phyloP scores from a whole-genome alignment of 2,329 filamentous ascomycete species.

The Fusarium sp. region DNA sequence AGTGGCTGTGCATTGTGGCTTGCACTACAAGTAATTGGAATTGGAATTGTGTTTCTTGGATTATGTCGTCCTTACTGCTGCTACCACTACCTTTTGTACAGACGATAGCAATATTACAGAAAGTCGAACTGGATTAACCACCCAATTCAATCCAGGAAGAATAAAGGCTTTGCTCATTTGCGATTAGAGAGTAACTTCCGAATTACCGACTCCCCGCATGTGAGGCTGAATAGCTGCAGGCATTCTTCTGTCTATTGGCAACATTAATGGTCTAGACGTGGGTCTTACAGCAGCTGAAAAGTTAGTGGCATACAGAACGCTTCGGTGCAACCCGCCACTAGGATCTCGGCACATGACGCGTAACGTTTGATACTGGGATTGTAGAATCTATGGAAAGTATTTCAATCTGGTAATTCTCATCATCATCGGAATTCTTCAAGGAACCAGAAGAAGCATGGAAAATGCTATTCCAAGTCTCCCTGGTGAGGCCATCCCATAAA shows the following conservation, averaged over 20 bases:
- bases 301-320: background rate
- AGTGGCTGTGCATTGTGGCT: background rate
- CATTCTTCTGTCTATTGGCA: background rate
- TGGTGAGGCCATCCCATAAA: too few relatives aligned
- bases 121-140: accelerated
- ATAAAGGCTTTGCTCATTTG: background rate
- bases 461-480: too few relatives aligned
- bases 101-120: background rate
- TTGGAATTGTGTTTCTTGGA: background rate
- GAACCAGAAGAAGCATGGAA: too few relatives aligned
- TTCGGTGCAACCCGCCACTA: too few relatives aligned
- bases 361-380: background rate
- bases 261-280: background rate
- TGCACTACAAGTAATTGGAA: accelerated
- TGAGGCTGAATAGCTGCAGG: background rate
- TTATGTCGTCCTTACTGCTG: background rate
- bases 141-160: accelerated
- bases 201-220: background rate
- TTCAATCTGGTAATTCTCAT: background rate
- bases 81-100: background rate
- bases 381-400: background rate
- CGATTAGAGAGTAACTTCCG: background rate
- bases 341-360: background rate
- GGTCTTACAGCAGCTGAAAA: background rate
- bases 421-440: too few relatives aligned